Evolutionary conservation across 345 rosid species (phyloP), one percentile per base, ranked within the genome.

Genomic region (Euclidium syriacum): DNA sequence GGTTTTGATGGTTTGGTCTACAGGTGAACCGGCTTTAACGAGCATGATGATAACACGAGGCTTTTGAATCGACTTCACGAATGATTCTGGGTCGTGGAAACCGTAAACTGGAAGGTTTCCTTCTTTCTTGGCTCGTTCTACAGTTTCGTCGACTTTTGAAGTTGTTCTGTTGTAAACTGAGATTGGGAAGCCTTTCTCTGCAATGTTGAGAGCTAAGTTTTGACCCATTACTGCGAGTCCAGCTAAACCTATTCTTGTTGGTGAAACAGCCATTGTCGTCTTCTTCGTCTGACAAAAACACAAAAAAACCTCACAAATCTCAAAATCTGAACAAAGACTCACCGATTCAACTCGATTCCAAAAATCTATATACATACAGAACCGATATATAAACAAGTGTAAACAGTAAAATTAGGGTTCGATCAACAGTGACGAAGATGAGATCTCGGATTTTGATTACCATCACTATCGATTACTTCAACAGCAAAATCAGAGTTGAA

Each of bases 181-280:
- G 78, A 92, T 92, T 19, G 96, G 85, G 67, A 91, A 91, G 66
- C 98, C 98, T 83, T 91, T 91, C 74, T 84, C 85, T 0, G 98
- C 98, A 33, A 91, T 88, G 78, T 88, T 91, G 66, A 91, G 90
- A 38, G 96, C 96, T 27, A 88, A 75, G 74, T 91, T 91, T 74
- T 92, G 98, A 67, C 98, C 98, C 98, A 92, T 92, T 53, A 88
- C 98, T 16, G 98, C 98, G 1, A 92, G 78, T 68, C 95, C 98
- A 62, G 98, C 98, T 42, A 92, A 76, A 58, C 98, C 96, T 27
- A 92, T 83, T 80, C 98, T 86, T 1, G 94, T 82, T 34, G 77
- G 73, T 29, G 77, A 78, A 34, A 73, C 68, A 40, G 87, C 90
- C 98, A 88, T 91, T 39, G 20, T 52, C 70, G 57, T 66, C 17